Conservation (phyloP, 2,329 filamentous ascomycete genomes). For the Pestalotiopsis sp. region DNA sequence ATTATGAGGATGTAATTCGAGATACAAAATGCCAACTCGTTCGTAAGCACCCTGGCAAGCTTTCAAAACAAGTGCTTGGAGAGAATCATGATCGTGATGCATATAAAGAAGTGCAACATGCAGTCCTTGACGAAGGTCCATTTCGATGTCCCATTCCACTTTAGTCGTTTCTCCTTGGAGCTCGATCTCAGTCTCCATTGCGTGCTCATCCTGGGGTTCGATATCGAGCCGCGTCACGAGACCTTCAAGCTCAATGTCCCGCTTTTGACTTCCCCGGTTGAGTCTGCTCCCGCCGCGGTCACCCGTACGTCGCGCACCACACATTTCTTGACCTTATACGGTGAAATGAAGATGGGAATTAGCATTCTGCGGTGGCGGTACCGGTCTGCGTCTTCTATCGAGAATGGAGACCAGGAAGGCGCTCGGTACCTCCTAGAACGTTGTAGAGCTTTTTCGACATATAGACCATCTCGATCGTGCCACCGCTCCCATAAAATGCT, state of each 20-base stretch:
- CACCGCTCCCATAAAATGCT: not conserved
- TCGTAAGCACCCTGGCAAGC: not conserved
- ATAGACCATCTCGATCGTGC: not conserved
- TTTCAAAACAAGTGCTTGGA: not conserved
- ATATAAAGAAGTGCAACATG: not conserved
- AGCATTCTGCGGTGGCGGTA: not conserved
- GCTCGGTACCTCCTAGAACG: not conserved
- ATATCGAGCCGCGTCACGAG: not conserved
- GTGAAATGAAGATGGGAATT: not conserved
- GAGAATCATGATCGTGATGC: not conserved
- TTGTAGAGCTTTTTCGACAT: not conserved
- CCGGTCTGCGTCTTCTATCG: not conserved
- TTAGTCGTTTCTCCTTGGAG: not conserved
- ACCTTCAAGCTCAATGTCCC: not conserved
- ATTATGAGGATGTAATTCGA: not conserved
- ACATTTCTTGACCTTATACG: not conserved
- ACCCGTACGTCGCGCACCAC: not conserved
- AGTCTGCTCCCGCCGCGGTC: not conserved
- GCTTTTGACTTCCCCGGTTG: not conserved
- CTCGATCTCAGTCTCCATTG: not conserved
- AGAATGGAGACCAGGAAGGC: not conserved
- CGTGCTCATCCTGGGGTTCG: not conserved
- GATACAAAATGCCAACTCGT: not conserved
- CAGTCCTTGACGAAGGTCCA: not conserved
- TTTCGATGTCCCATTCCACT: not conserved